Conservation (phyloP, 148 eudicot species). For the Nyssa sinensis region DNA sequence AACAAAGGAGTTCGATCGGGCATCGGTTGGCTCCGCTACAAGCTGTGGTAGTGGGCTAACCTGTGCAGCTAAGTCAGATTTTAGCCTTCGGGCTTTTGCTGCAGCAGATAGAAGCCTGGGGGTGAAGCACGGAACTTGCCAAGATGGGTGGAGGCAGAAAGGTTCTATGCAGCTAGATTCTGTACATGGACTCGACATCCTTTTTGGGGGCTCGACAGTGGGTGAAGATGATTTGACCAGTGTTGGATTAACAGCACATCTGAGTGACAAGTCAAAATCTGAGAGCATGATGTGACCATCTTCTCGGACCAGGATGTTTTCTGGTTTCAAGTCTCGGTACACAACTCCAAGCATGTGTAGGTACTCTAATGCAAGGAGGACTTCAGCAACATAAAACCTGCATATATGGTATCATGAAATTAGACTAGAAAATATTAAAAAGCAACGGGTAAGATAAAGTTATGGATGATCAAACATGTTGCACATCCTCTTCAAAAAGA, state of each 20-base stretch:
- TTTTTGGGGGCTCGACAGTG: slow-evolving; percentile 29
- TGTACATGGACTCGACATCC: slow-evolving; percentile 43
- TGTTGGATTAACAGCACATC: slow-evolving; percentile 60
- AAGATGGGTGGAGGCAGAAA: slow-evolving; percentile 71
- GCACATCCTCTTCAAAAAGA: background rate
- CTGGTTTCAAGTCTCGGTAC: slow-evolving; percentile 86
- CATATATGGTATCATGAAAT: background rate
- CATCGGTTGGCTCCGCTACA: slow-evolving; percentile 69
- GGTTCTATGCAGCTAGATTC: slow-evolving; percentile 74
- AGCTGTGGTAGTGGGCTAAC: slow-evolving; percentile 60
- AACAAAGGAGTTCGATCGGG: slow-evolving; percentile 61
- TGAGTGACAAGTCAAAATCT: slow-evolving; percentile 74
- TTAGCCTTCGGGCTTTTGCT: slow-evolving; percentile 43
- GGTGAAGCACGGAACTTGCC: slow-evolving; percentile 73
- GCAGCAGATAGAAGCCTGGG: slow-evolving; percentile 49
- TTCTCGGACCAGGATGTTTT: slow-evolving; percentile 73
- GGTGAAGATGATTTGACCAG: slow-evolving; percentile 51
- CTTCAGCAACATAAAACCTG: slow-evolving; percentile 87
- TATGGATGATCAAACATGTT: background rate
- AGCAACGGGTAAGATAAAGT: background rate
- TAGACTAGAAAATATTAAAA: background rate
- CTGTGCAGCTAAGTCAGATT: slow-evolving; percentile 47
- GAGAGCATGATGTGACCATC: slow-evolving; percentile 89
- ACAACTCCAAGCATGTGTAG: slow-evolving; percentile 89
- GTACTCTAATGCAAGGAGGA: slow-evolving; percentile 79